phyloP scores from a whole-genome alignment of 108 stramenopile genomes.

The Poteriospumella lacustris region DNA sequence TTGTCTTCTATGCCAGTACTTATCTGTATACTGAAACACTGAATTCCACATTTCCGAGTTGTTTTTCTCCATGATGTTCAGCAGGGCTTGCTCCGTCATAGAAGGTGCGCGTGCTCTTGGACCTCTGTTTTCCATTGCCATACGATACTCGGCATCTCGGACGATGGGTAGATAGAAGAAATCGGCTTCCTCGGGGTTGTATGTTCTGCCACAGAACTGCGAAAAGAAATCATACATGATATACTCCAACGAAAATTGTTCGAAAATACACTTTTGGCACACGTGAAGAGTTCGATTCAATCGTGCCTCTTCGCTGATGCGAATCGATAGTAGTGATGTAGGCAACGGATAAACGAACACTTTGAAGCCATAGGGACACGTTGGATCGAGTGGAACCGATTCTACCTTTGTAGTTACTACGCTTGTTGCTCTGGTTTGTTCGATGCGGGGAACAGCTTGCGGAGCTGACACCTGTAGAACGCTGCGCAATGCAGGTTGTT shows the following conservation, averaged over 20 bases:
- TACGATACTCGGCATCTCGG: slow-evolving; percentile 17
- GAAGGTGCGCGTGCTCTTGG: not conserved
- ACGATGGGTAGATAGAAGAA: slow-evolving; percentile 28
- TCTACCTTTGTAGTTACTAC: too few relatives aligned
- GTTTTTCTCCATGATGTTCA: slow-evolving; percentile 23
- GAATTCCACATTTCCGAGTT: slow-evolving; percentile 18
- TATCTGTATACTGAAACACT: slow-evolving; percentile 25
- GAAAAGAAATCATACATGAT: slow-evolving; percentile 29
- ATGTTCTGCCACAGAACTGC: slow-evolving; percentile 22
- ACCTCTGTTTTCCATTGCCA: not conserved
- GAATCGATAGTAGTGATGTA: not conserved
- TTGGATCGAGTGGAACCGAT: too few relatives aligned
- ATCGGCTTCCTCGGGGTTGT: slow-evolving; percentile 33
- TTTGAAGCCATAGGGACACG: slow-evolving; percentile 15
- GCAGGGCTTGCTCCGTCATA: not conserved
- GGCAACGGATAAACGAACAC: slow-evolving; percentile 28
- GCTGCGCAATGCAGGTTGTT: too few relatives aligned
- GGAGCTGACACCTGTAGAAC: too few relatives aligned
- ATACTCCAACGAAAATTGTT: slow-evolving; percentile 29
- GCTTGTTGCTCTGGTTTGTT: too few relatives aligned
- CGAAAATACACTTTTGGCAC: slow-evolving; percentile 2
- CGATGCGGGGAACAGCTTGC: too few relatives aligned
- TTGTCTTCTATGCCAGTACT: slow-evolving; percentile 4
- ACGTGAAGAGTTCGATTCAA: not conserved
- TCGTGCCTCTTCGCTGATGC: not conserved